Conservation (phyloP, 129 eudicot genomes). For the Erigeron canadensis region DNA sequence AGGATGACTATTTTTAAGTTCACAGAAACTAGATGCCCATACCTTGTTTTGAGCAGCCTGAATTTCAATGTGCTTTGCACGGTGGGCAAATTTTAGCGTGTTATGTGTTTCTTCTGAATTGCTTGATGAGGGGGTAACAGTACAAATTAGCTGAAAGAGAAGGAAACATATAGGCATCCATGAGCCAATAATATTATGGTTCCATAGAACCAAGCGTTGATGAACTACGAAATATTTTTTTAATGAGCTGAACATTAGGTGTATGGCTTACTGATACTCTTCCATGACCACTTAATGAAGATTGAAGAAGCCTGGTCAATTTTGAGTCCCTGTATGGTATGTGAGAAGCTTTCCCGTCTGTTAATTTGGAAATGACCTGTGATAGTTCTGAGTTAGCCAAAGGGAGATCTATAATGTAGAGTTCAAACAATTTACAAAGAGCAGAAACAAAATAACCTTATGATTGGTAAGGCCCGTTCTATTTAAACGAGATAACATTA, state of each 20-base stretch:
- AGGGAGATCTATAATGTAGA: background rate
- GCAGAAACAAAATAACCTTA: background rate
- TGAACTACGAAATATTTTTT: background rate
- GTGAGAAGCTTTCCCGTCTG: conserved; percentile 81
- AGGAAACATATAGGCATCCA: background rate
- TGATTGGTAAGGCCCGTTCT: background rate
- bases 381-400: conserved; percentile 23
- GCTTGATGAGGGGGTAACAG: conserved; percentile 92
- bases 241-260: background rate
- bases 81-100: conserved; percentile 95
- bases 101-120: conserved; percentile 95
- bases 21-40: conserved; percentile 18
- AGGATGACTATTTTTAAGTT: background rate
- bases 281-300: conserved; percentile 94
- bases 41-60: conserved; percentile 98
- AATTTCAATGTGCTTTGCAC: conserved; percentile 93
- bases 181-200: conserved; percentile 7
- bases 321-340: conserved; percentile 90
- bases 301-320: conserved; percentile 87
- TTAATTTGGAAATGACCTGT: conserved; percentile 88
- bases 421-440: conserved; percentile 12
- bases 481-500: background rate
- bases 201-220: conserved; percentile 15
- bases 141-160: conserved; percentile 73
- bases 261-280: conserved; percentile 83